A percentile compares a stretch with the other conserved stretches of the same genome.
Conservation (phyloP, 1,284 basidiomycete species). For the Ustilago trichophora region DNA sequence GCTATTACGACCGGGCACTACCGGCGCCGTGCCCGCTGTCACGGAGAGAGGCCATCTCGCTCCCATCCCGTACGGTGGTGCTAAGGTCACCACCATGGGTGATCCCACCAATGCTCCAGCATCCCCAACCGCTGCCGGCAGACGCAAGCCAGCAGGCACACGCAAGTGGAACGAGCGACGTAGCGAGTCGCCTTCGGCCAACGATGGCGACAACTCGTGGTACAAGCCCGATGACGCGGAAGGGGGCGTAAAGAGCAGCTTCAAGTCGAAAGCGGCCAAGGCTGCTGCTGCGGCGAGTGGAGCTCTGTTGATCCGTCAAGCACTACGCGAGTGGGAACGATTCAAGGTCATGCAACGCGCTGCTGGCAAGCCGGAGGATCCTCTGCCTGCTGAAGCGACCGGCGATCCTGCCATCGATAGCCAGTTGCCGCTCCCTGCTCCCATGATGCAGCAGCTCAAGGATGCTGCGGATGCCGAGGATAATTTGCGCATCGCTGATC, state of each 20-base stretch:
- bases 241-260: conserved; percentile 3
- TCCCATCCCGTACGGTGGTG: conserved; percentile 1
- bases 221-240: conserved; percentile 36
- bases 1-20: conserved; percentile 12
- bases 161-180: conserved; percentile 31
- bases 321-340: conserved; percentile 47
- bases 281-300: conserved; percentile 39
- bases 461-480: conserved; percentile 45
- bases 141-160: conserved; percentile 16
- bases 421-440: conserved; percentile 18
- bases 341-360: conserved; percentile 50
- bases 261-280: conserved; percentile 23
- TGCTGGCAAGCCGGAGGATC: conserved; percentile 47
- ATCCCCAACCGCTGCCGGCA: conserved; percentile 10
- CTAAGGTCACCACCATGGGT: conserved; percentile 11
- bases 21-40: conserved; percentile 22
- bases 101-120: conserved; percentile 11
- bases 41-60: conserved; percentile 14
- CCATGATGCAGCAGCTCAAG: conserved; percentile 21
- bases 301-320: conserved; percentile 40
- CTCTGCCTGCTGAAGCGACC: conserved; percentile 36
- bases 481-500: conserved; percentile 20
- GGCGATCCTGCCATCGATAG: conserved; percentile 29
- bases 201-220: conserved; percentile 15
- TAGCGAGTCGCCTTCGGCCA: conserved; percentile 16